phyloP scores from a whole-genome alignment of 2,329 filamentous ascomycete genomes.

The Apiospora pterosperma region DNA sequence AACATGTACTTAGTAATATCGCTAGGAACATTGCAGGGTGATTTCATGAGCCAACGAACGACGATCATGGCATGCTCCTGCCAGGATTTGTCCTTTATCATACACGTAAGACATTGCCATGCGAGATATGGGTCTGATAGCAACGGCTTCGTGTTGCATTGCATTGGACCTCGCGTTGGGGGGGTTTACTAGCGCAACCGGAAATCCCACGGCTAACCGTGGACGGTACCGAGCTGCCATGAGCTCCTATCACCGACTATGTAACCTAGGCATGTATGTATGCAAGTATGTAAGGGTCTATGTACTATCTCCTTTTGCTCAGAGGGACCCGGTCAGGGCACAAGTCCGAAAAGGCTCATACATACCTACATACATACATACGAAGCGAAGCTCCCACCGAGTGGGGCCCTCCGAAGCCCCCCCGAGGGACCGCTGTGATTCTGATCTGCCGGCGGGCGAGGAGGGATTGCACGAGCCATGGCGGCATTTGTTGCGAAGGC shows the following conservation, averaged over 20 bases:
- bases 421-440: neutral
- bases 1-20: neutral
- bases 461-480: neutral
- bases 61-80: neutral
- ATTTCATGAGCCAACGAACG: too few species aligned
- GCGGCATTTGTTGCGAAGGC: neutral
- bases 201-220: too few species aligned
- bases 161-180: neutral
- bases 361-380: neutral
- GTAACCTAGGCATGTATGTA: too few species aligned
- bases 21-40: neutral
- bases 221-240: too few species aligned
- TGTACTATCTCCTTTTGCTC: neutral
- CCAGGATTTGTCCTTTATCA: neutral
- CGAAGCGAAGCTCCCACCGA: too few species aligned
- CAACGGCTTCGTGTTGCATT: neutral
- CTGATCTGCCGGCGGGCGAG: neutral
- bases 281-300: neutral
- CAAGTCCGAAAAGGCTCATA: neutral
- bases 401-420: too few species aligned
- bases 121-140: neutral
- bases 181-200: neutral
- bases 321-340: neutral
- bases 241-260: too few species aligned
- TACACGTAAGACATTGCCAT: conserved; percentile 1